These are phyloP conservation scores for Rhodotorula glutinis DNA, from an alignment of 1,284 basidiomycete species.

Conservation along the genomic window DNA sequence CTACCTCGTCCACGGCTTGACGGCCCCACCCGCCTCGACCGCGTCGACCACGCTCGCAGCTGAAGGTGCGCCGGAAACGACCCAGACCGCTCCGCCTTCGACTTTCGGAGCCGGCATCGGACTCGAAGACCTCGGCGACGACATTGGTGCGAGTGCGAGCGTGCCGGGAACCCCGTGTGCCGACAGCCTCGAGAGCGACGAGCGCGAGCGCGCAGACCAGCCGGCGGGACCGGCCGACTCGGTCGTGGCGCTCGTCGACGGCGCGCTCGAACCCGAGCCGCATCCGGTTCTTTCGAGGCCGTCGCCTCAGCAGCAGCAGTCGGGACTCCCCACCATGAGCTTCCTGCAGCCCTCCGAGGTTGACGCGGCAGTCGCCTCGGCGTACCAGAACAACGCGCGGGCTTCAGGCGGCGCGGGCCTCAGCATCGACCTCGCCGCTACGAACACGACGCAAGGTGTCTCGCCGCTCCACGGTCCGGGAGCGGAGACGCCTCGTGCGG, in stretches of 20 bases:
- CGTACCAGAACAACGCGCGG: slow-evolving; percentile 12
- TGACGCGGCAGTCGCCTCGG: slow-evolving; percentile 30
- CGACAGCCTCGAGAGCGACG: neutral
- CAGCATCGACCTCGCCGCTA: neutral
- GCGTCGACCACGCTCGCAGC: neutral
- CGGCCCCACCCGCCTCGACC: slow-evolving; percentile 33
- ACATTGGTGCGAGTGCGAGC: slow-evolving; percentile 1
- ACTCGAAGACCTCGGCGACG: neutral
- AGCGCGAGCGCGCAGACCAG: slow-evolving; percentile 44
- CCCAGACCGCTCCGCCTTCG: slow-evolving; percentile 45
- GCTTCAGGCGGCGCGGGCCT: too few species aligned
- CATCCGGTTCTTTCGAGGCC: neutral
- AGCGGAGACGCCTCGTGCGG: slow-evolving; percentile 1
- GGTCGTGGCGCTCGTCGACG: slow-evolving; percentile 33
- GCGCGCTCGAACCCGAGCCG: slow-evolving; percentile 18
- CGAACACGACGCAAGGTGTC: neutral
- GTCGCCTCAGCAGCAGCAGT: neutral
- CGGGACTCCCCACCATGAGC: neutral
- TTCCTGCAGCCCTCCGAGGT: slow-evolving; percentile 37
- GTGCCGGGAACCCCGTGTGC: neutral
- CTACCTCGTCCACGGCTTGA: slow-evolving; percentile 44
- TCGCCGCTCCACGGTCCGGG: neutral
- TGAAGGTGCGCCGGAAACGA: slow-evolving; percentile 9
- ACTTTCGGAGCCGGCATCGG: neutral
- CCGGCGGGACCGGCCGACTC: slow-evolving; percentile 46